phyloP scores from a whole-genome alignment of 495 filamentous ascomycete genomes.

The Trichocladium antarcticum region DNA sequence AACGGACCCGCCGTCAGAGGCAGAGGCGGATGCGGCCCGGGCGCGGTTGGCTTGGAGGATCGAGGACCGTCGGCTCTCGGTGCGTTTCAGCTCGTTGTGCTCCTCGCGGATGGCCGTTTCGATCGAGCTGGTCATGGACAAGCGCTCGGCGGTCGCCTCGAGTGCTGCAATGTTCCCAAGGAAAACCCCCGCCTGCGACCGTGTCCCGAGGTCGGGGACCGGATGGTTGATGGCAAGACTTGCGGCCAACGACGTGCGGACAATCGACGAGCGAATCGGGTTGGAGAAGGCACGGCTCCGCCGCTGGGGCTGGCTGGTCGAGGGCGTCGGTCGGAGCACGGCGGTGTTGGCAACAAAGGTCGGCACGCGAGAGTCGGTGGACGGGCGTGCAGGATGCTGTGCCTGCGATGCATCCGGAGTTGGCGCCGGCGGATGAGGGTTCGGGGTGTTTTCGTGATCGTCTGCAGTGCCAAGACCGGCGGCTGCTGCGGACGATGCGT shows the following conservation, averaged over 20 bases:
- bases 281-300: conserved; percentile 18
- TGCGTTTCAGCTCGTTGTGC: conserved; percentile 63
- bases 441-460: neutral
- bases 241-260: conserved; percentile 48
- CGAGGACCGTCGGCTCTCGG: conserved; percentile 50
- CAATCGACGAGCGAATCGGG: conserved; percentile 36
- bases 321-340: conserved; percentile 17
- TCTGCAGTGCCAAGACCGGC: conserved; percentile 7
- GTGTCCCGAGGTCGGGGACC: conserved; percentile 59
- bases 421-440: neutral
- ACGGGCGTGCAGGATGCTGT: neutral
- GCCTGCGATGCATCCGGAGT: neutral
- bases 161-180: conserved; percentile 69
- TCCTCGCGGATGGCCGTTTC: conserved; percentile 72
- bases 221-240: conserved; percentile 59
- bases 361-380: neutral
- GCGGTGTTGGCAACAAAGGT: conserved; percentile 8
- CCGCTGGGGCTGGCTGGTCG: conserved; percentile 10
- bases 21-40: conserved; percentile 14
- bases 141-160: conserved; percentile 68
- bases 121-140: conserved; percentile 70
- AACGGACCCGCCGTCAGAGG: conserved; percentile 28
- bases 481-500: neutral
- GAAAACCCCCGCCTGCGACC: conserved; percentile 63
- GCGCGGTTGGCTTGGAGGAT: conserved; percentile 27